phyloP scores from a whole-genome alignment of 2,329 filamentous ascomycete genomes.

The Colletotrichum lentis region DNA sequence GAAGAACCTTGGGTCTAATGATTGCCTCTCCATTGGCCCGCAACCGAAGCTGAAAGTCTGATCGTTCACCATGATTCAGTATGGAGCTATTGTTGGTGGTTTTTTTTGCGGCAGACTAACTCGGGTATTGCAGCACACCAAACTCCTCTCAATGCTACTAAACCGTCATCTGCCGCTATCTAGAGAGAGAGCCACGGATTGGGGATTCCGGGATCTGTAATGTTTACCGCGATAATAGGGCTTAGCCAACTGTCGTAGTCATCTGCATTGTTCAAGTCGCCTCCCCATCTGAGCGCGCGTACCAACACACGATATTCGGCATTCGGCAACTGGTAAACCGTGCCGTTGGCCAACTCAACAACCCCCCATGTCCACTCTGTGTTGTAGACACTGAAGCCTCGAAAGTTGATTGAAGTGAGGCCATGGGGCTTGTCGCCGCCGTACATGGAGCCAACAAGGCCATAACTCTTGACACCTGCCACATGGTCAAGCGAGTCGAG shows the following conservation, averaged over 20 bases:
- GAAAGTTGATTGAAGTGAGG: conserved; percentile 11
- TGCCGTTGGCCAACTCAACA: conserved; percentile 27
- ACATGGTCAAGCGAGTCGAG: conserved; percentile 22
- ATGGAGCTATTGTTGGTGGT: no score
- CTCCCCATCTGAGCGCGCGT: conserved; percentile 20
- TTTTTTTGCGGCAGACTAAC: no score
- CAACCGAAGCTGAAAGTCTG: no score
- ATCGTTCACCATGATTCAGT: no score
- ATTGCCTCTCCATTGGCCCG: no score
- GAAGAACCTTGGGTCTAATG: no score
- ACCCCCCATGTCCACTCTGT: conserved; percentile 27
- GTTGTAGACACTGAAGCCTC: conserved; percentile 25
- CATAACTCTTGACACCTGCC: conserved; percentile 26
- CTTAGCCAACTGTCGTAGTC: conserved; percentile 34
- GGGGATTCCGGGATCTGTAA: conserved; percentile 23
- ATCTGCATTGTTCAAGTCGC: conserved; percentile 3
- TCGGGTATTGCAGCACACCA: no score
- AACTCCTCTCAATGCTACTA: no score
- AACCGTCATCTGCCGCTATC: neutral
- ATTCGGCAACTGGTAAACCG: conserved; percentile 29
- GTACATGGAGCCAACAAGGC: conserved; percentile 21
- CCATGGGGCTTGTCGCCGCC: conserved; percentile 21
- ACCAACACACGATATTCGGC: conserved; percentile 32
- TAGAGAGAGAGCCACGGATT: conserved; percentile 17
- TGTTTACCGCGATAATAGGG: conserved; percentile 22